Base-by-base conservation (phyloP, 1,284 basidiomycete genomes). In the Ustilago loliicola region DNA sequence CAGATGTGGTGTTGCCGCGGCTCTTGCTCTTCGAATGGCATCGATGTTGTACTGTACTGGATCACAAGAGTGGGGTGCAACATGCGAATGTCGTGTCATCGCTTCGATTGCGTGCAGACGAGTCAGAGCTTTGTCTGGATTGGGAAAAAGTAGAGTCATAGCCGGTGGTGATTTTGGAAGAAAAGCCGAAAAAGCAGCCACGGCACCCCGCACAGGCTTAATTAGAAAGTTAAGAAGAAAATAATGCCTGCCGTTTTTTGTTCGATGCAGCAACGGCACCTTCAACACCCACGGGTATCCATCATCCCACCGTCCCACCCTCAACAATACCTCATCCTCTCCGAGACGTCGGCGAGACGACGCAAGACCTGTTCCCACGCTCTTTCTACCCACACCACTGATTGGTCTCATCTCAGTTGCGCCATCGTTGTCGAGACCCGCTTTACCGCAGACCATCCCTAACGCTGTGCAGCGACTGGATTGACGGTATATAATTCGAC, bases 211-310 rank as follows among this genome's bases (percentile, higher is more conserved):
- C 48, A 50, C n/a, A 29, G n/a, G 23, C 48, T 27, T 27, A 48
- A 50, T 27, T 21, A 50, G 11, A 50, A 50, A 50, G 48, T 50
- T 50, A 25, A 50, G 48, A 50, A 50, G 48, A 50, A 50, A 29
- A 13, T 15, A 29, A 13, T 15, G 48, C 15, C 27, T 25, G 48
- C 25, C 48, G 17, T 50, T 21, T 25, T 27, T 45, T 21, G 7
- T 50, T 17, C 1, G 45, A 8, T 42, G n/a, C 40, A 42, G 23
- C 45, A n/a, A 47, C 36, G 19, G 11, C 42, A 27, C 48, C 17
- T 29, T 50, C n/a, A 47, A 10, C 27, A 27, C 48, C 27, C 48
- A 50, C 48, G 23, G 48, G 48, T 50, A 50, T 17, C 25, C 48
- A 29, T 48, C 25, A 27, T 17, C 47, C 10, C n/a, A 32, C n/a